Base-by-base conservation (phyloP, 139 green algal genomes). In the Klebsormidium nitens region DNA sequence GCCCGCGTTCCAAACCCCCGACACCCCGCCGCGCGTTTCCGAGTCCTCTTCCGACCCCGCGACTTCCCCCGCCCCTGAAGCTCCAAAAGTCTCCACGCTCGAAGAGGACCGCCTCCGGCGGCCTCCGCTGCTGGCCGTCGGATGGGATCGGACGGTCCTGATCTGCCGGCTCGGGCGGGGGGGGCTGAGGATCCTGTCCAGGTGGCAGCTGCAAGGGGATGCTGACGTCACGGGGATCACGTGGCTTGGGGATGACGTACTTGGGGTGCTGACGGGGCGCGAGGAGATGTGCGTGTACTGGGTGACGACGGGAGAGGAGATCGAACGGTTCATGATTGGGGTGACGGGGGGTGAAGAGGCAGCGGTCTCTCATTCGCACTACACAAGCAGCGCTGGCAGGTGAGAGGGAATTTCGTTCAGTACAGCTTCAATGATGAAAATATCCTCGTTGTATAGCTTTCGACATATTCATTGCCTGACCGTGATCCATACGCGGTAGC, bases 91-190 rank as follows among this genome's bases (percentile, higher is more conserved):
- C n/a, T n/a, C n/a, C n/a, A n/a, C n/a, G n/a, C n/a, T n/a, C n/a
- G n/a, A n/a, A n/a, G n/a, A n/a, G n/a, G n/a, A n/a, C n/a, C n/a
- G n/a, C n/a, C n/a, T n/a, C n/a, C n/a, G n/a, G n/a, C n/a, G n/a
- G n/a, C n/a, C n/a, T n/a, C n/a, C n/a, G 37, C 36, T 74, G 56
- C 66, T 74, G 31, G 66, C 56, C 6, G 35, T 74, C 55, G 66
- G 23, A 6, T 74, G 66, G 66, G 66, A 72, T 36, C 4, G 48
- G 36, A 19, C 23, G 35, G 52, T 74, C 3, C 55, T 56, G n/a
- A 17, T 74, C 3, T 26, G 72, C 4, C 17, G 36, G 26, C 6
- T 74, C 29, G n/a, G 31, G 6, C 34, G 58, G 31, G 6, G 5
- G 52, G 66, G 72, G 35, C 31, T 36, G 4, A 32, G 31, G 58